phyloP scores from a whole-genome alignment of 169 alveolate genomes.

The Plasmodium gonderi region DNA sequence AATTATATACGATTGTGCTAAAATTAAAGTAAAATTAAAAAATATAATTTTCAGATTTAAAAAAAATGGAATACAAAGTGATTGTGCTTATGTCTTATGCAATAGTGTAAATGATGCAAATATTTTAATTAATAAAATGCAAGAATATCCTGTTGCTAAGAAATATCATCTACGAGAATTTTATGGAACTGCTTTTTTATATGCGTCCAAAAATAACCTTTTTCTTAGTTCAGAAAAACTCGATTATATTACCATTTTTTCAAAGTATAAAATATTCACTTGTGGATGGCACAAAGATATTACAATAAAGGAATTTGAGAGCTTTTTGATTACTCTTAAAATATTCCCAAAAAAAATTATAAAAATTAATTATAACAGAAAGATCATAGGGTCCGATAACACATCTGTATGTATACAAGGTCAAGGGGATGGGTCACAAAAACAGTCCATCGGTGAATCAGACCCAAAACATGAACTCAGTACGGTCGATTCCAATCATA shows the following conservation, averaged over 20 bases:
- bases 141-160: slow-evolving; percentile 85
- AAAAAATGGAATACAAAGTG: slow-evolving; percentile 85
- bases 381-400: background rate
- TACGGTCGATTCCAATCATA: slow-evolving; percentile 25
- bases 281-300: slow-evolving; percentile 86
- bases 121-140: slow-evolving; percentile 79
- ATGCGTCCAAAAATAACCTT: slow-evolving; percentile 77
- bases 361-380: slow-evolving; percentile 43
- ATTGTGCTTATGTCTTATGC: slow-evolving; percentile 85
- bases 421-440: no score
- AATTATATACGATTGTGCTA: slow-evolving; percentile 76
- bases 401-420: no score
- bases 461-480: background rate
- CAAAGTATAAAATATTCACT: slow-evolving; percentile 80
- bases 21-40: slow-evolving; percentile 78
- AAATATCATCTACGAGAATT: slow-evolving; percentile 81
- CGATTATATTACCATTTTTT: slow-evolving; percentile 55
- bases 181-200: slow-evolving; percentile 83
- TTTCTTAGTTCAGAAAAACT: slow-evolving; percentile 52
- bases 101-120: slow-evolving; percentile 78
- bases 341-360: slow-evolving; percentile 80
- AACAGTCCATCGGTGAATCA: no score
- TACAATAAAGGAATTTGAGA: slow-evolving; percentile 80
- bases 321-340: slow-evolving; percentile 81
- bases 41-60: slow-evolving; percentile 83